Evolutionary conservation across 768 basidiomycete genomes (phyloP).

Genomic region (Phaffia australis): DNA sequence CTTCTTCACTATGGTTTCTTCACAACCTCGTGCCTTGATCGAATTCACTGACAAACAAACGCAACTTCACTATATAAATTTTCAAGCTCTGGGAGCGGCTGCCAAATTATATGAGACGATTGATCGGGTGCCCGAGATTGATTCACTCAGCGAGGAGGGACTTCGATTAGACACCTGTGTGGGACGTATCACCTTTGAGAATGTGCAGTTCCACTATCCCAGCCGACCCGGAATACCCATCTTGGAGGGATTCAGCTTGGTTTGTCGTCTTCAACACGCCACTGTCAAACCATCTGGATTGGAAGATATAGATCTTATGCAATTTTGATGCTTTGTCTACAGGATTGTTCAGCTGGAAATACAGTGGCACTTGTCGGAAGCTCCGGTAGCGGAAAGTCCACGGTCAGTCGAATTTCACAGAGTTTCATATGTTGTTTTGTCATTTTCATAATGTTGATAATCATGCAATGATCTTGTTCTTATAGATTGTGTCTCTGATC

Average conservation of each 20-base stretch:
- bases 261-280: slow-evolving; percentile 1
- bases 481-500: slow-evolving; percentile 53
- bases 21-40: too few species aligned
- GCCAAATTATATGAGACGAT: slow-evolving; percentile 81
- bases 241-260: slow-evolving; percentile 46
- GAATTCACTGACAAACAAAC: background rate
- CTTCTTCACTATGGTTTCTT: too few species aligned
- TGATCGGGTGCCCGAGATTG: slow-evolving; percentile 74
- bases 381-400: slow-evolving; percentile 53
- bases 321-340: slow-evolving; percentile 27
- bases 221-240: slow-evolving; percentile 56
- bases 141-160: slow-evolving; percentile 60
- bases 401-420: slow-evolving; percentile 31
- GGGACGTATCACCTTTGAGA: slow-evolving; percentile 62
- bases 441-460: slow-evolving; percentile 65
- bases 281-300: too few species aligned
- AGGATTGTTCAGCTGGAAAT: slow-evolving; percentile 60
- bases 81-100: slow-evolving; percentile 62
- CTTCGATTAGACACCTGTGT: slow-evolving; percentile 54
- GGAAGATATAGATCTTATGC: too few species aligned
- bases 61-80: background rate
- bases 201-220: slow-evolving; percentile 75
- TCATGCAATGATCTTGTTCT: slow-evolving; percentile 48
- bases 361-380: slow-evolving; percentile 74
- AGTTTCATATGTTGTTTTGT: too few species aligned